Conservation (phyloP, 352 stramenopile genomes). For the Plasmopara halstedii region DNA sequence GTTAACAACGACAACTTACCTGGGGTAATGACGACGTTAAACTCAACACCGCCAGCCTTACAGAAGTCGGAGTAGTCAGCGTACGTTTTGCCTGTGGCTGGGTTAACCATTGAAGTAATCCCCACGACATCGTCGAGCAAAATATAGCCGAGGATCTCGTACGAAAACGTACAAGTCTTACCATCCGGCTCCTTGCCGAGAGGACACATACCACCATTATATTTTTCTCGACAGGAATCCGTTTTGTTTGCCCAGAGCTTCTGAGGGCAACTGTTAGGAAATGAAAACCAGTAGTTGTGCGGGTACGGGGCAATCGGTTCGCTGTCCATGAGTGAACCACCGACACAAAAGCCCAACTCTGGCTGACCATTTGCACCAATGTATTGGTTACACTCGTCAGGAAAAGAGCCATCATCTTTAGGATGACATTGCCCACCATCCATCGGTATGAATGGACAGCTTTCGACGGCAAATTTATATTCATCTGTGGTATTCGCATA, state of each 20-base stretch:
- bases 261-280: constrained; percentile 60
- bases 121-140: constrained; percentile 57
- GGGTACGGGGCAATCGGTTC: constrained; percentile 59
- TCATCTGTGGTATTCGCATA: constrained; percentile 30
- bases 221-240: constrained; percentile 23
- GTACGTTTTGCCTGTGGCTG: constrained; percentile 29
- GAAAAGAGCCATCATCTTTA: constrained; percentile 28
- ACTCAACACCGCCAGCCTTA: constrained; percentile 41
- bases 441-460: constrained; percentile 50
- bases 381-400: constrained; percentile 47
- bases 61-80: constrained; percentile 66
- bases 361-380: constrained; percentile 32
- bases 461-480: constrained; percentile 31
- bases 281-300: constrained; percentile 79
- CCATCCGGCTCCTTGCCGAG: constrained; percentile 43
- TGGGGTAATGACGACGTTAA: constrained; percentile 15
- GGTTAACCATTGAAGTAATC: constrained; percentile 61
- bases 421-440: constrained; percentile 47
- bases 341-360: constrained; percentile 46
- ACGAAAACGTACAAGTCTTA: constrained; percentile 52
- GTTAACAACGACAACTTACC: too few species aligned
- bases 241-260: constrained; percentile 42
- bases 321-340: constrained; percentile 33
- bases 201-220: constrained; percentile 36
- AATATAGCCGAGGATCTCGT: constrained; percentile 55